phyloP scores from a whole-genome alignment of 768 basidiomycete genomes.

The Suillus cothurnatus region DNA sequence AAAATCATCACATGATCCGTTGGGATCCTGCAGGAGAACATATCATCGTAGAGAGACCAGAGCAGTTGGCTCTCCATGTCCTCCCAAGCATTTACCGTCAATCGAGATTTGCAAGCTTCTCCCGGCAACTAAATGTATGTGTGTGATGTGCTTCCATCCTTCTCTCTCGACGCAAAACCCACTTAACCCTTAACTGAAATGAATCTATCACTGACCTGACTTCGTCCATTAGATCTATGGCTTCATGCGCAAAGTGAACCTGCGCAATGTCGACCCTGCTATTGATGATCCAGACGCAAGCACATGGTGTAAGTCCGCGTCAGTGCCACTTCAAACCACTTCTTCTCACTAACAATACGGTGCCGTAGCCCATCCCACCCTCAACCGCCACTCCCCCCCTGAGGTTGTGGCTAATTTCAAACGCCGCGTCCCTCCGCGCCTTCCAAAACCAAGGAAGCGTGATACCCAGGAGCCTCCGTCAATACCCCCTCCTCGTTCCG shows the following conservation, averaged over 20 bases:
- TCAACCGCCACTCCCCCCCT: constrained; percentile 87
- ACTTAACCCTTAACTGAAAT: constrained; percentile 26
- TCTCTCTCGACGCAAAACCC: constrained; percentile 24
- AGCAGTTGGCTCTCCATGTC: constrained; percentile 92
- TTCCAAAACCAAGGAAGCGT: constrained; percentile 85
- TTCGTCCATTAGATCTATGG: constrained; percentile 80
- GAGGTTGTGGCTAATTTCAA: constrained; percentile 95
- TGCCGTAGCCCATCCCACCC: constrained; percentile 79
- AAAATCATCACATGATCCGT: constrained; percentile 96
- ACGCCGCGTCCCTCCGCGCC: constrained; percentile 90
- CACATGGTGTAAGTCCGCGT: constrained; percentile 83
- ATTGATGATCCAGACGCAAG: constrained; percentile 96
- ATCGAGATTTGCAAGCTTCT: constrained; percentile 96
- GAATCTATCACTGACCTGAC: constrained; percentile 6
- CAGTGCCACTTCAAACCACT: constrained; percentile 19
- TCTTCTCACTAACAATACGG: constrained; percentile 13
- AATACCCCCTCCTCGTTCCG: constrained; percentile 77
- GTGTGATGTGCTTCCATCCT: constrained; percentile 38
- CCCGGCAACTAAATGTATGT: constrained; percentile 89
- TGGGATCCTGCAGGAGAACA: constrained; percentile 94
- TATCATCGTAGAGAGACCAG: constrained; percentile 93
- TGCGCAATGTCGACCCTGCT: constrained; percentile 92
- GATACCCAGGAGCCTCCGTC: constrained; percentile 67
- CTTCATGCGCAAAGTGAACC: constrained; percentile 97
- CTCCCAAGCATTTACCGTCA: constrained; percentile 94